Percentiles rank a stretch among this genome's conserved stretches.
Evolutionary conservation across 768 basidiomycete species (phyloP).

Genomic region (Auricularia heimuer): DNA sequence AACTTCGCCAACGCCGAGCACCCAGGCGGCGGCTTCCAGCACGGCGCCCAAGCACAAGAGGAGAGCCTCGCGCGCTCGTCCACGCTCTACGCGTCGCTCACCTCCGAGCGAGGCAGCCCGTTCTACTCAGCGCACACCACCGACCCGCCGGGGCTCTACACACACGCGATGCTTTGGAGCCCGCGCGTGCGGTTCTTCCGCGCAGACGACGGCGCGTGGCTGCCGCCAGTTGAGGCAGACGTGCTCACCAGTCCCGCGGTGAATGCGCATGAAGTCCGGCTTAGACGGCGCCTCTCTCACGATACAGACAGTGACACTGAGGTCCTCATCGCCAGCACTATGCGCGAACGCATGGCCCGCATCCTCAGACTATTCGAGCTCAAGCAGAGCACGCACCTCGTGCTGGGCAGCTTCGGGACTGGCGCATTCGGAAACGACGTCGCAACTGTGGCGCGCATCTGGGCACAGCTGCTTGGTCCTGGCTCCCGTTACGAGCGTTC

Average conservation of each 20-base stretch:
- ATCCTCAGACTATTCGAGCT: constrained; percentile 56
- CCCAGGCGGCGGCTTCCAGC: constrained; percentile 67
- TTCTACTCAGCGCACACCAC: constrained; percentile 54
- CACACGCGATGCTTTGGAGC: constrained; percentile 73
- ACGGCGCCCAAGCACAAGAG: constrained; percentile 69
- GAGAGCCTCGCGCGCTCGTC: constrained; percentile 73
- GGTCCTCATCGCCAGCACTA: constrained; percentile 38
- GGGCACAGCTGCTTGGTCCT: constrained; percentile 48
- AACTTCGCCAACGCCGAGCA: constrained; percentile 71
- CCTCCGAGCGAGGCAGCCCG: constrained; percentile 39
- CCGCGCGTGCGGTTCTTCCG: constrained; percentile 54
- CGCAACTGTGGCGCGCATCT: constrained; percentile 46
- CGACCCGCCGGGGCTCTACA: constrained; percentile 43
- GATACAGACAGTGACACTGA: constrained; percentile 18
- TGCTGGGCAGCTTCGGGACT: constrained; percentile 70
- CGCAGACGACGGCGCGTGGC: constrained; percentile 48
- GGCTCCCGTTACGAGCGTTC: constrained; percentile 44
- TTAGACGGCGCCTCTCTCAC: constrained; percentile 12
- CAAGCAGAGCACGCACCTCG: constrained; percentile 46
- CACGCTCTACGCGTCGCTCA: constrained; percentile 55
- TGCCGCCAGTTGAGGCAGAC: constrained; percentile 49
- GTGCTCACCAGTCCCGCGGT: constrained; percentile 68
- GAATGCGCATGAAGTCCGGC: constrained; percentile 47
- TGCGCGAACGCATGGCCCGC: constrained; percentile 65
- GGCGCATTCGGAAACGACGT: constrained; percentile 67